Conservation (phyloP, 345 rosid genomes). For the Nephelium lappaceum region DNA sequence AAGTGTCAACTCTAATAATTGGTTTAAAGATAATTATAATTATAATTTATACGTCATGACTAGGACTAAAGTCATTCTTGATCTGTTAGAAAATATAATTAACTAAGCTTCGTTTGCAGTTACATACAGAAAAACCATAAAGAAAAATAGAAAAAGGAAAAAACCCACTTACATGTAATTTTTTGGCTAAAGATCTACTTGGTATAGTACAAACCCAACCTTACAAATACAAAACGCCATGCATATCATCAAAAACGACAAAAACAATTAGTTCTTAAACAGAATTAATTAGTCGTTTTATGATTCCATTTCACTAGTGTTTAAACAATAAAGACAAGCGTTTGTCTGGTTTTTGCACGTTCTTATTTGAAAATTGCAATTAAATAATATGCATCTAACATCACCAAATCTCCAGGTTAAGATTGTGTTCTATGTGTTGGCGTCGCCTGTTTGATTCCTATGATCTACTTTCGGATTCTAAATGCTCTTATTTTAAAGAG, state of each 20-base stretch:
- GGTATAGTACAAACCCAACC: not conserved
- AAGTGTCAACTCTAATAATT: too few relatives aligned
- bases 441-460: not conserved
- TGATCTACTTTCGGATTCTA: constrained; percentile 9
- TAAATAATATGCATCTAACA: constrained; percentile 13
- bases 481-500: not conserved
- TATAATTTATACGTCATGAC: too few relatives aligned
- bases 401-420: constrained; percentile 22
- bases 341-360: constrained; percentile 1
- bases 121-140: not conserved
- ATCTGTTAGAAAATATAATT: not conserved
- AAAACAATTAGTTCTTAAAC: not conserved
- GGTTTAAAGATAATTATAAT: too few relatives aligned
- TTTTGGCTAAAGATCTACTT: not conserved
- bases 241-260: not conserved
- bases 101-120: not conserved
- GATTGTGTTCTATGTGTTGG: constrained; percentile 27
- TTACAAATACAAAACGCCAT: not conserved
- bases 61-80: not conserved
- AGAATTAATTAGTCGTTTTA: not conserved
- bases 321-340: not conserved
- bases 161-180: not conserved
- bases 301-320: not conserved
- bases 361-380: not conserved
- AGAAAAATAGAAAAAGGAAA: not conserved